A percentile compares a stretch with the other conserved stretches of the same genome.
phyloP scores from a whole-genome alignment of 192 early-diverging fungal genomes.

The Coemansia sp. region DNA sequence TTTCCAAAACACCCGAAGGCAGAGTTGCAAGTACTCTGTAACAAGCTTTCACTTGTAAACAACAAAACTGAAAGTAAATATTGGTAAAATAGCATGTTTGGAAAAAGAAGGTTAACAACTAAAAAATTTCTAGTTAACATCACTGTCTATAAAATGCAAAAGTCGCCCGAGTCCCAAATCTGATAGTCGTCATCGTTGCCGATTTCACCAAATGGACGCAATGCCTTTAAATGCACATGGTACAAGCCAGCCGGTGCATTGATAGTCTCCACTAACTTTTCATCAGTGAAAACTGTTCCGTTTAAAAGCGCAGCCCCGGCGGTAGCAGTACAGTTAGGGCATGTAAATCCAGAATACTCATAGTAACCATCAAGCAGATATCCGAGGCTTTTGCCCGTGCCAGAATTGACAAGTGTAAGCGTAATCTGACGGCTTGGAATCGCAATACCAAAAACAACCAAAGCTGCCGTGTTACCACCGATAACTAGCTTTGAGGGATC shows the following conservation, averaged over 20 bases:
- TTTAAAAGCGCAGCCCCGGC: background rate
- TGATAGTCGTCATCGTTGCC: conserved; percentile 36
- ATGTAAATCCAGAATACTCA: conserved; percentile 18
- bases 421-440: conserved; percentile 27
- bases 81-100: background rate
- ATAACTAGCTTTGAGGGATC: conserved; percentile 24
- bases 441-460: conserved; percentile 14
- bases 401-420: conserved; percentile 20
- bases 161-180: conserved; percentile 40
- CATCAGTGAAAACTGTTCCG: conserved; percentile 21
- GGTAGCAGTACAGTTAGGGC: conserved; percentile 13
- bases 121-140: background rate
- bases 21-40: conserved; percentile 11
- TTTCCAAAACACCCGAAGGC: conserved; percentile 39
- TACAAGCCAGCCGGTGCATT: conserved; percentile 40
- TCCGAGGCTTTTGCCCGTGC: conserved; percentile 17
- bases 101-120: background rate
- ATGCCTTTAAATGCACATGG: conserved; percentile 22
- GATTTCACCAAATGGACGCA: conserved; percentile 43
- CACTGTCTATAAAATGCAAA: conserved; percentile 14
- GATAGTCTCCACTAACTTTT: background rate
- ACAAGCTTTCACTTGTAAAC: background rate
- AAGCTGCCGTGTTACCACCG: background rate
- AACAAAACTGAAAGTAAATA: conserved; percentile 2
- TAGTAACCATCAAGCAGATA: conserved; percentile 29